Evolutionary conservation across 768 basidiomycete species (phyloP), one percentile per base, ranked within the genome.

Genomic region (Suillus decipiens): DNA sequence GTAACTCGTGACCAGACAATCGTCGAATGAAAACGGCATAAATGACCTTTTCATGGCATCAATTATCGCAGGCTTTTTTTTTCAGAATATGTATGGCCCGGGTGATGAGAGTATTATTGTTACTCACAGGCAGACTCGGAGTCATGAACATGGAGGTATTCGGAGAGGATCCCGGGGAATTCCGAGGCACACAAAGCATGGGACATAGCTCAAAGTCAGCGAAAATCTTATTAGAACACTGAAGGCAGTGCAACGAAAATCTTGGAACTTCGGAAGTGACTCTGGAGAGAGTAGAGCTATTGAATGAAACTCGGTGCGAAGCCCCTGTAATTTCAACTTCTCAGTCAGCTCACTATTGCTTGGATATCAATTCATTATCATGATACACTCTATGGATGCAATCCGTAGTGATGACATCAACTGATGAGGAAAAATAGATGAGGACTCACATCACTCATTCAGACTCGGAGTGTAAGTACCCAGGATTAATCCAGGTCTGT

Each of bases 371-470:
- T 39, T 7, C 17, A 37, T 45, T 11, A 45, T 45, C 10, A 22
- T 28, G 17, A 17, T 39, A 7, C 54, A 33, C 33, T 53, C 17
- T 54, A 34, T 12, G 17, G 15, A 39, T 17, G 34, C n/a, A 45
- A 24, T 56, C 54, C 54, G 36, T 14, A 56, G 36, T 31, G 22
- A 48, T 48, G 14, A 22, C 22, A 47, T 47, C 11, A 47, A 47
- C 28, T 28, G 45, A 22, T 1, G 36, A 36, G 22, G 42, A 42
- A 61, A 61, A 60, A 59, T 61, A 61, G 56, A 51, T 37, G 48
- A 60, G 50, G n/a, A 51, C 19, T 12, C 42, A 12, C 28, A 39
- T 51, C 15, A 36, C 33, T 59, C 43, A 59, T 31, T 50, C 45
- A 50, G 28, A 28, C 28, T 3, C 28, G 1, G 28, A 28, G n/a